These are phyloP conservation scores for Penicillium oxalicum DNA, from an alignment of 2,329 filamentous ascomycete genomes.

Conservation along the genomic window DNA sequence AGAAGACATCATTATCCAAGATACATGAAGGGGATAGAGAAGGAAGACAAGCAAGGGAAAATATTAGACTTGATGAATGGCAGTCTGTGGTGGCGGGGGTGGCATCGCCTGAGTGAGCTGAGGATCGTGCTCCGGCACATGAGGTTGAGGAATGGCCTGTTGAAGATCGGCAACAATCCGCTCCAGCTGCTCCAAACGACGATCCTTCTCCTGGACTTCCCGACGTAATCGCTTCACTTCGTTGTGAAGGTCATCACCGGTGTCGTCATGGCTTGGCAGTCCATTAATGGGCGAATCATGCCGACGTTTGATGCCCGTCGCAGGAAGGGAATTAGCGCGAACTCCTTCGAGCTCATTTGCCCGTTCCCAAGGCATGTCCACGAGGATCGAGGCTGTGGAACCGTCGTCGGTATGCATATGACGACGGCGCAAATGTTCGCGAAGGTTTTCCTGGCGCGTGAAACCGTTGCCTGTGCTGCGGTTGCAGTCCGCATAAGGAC, in stretches of 20 bases:
- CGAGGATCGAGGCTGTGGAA: conserved; percentile 15
- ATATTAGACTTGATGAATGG: conserved; percentile 14
- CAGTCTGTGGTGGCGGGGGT: conserved; percentile 10
- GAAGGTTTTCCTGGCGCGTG: conserved; percentile 86
- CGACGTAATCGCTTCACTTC: conserved; percentile 62
- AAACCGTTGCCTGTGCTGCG: conserved; percentile 83
- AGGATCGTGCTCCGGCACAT: conserved; percentile 11
- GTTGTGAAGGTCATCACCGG: conserved; percentile 48
- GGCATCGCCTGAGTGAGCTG: conserved; percentile 13
- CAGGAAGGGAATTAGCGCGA: conserved; percentile 24
- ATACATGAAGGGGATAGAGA: neutral
- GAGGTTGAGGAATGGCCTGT: conserved; percentile 31
- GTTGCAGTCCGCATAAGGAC: conserved; percentile 81
- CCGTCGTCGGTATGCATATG: conserved; percentile 54
- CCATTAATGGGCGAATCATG: conserved; percentile 29
- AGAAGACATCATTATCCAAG: neutral
- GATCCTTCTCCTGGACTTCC: conserved; percentile 56
- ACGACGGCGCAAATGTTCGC: conserved; percentile 87
- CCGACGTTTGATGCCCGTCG: conserved; percentile 31
- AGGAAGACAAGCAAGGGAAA: neutral
- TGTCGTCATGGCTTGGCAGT: conserved; percentile 35
- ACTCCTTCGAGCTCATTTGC: conserved; percentile 27
- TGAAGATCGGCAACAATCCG: conserved; percentile 33
- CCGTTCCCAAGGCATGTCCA: conserved; percentile 24
- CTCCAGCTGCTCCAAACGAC: conserved; percentile 39